Evolutionary conservation across 1,284 basidiomycete species (phyloP).

Genomic region (Phylloboletellus chloephorus): DNA sequence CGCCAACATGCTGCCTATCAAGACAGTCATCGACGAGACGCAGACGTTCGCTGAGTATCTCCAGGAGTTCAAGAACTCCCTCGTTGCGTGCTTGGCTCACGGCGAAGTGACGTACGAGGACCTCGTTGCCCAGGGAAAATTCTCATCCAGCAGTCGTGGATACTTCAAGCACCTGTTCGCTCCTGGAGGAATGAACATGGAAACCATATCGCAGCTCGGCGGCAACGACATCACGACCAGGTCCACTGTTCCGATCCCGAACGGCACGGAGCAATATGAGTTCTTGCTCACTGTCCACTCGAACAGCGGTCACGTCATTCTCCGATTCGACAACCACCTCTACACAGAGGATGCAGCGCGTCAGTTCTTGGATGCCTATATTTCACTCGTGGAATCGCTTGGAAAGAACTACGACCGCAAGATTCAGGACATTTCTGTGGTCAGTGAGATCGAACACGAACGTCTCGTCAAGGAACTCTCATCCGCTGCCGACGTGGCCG

Average conservation of each 20-base stretch:
- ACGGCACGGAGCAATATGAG: constrained; percentile 29
- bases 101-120: constrained; percentile 30
- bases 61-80: constrained; percentile 14
- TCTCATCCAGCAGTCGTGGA: constrained; percentile 22
- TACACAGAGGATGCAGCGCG: constrained; percentile 27
- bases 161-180: constrained; percentile 32
- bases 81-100: constrained; percentile 19
- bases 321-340: constrained; percentile 28
- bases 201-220: constrained; percentile 22
- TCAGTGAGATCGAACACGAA: constrained; percentile 22
- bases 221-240: constrained; percentile 17
- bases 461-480: constrained; percentile 27
- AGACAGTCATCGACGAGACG: constrained; percentile 21
- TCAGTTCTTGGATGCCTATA: constrained; percentile 28
- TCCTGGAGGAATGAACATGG: constrained; percentile 25
- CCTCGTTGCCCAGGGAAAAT: constrained; percentile 24
- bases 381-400: constrained; percentile 25
- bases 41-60: constrained; percentile 22
- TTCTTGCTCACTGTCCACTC: constrained; percentile 28
- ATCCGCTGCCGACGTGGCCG: constrained; percentile 10
- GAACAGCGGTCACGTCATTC: constrained; percentile 21
- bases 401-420: constrained; percentile 18
- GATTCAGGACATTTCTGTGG: constrained; percentile 25
- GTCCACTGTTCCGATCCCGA: constrained; percentile 20
- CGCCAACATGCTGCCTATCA: constrained; percentile 28